These are phyloP conservation scores for Penicillium malachiteum DNA, from an alignment of 495 filamentous ascomycete species.

Conservation along the genomic window DNA sequence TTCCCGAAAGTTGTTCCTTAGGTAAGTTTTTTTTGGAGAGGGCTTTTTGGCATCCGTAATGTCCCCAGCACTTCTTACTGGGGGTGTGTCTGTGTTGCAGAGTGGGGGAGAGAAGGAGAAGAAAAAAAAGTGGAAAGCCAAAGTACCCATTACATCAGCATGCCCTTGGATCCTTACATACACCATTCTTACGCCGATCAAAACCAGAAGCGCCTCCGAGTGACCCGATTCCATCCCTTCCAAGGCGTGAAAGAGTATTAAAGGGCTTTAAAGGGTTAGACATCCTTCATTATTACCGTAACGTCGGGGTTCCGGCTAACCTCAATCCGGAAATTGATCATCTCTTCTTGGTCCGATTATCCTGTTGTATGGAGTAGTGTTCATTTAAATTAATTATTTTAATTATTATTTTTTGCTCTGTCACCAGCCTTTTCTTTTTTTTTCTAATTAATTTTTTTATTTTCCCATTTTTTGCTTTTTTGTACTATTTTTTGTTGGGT, in stretches of 20 bases:
- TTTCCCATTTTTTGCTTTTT: constrained; percentile 7
- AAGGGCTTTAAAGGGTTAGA: not conserved
- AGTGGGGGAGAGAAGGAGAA: no score
- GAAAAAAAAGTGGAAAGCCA: no score
- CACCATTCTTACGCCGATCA: constrained; percentile 12
- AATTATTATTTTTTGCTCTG: not conserved
- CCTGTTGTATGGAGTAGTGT: no score
- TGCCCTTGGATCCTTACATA: constrained; percentile 6
- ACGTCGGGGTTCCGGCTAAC: constrained; percentile 7
- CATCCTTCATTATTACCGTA: constrained; percentile 14
- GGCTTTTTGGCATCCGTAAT: no score
- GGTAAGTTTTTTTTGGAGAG: not conserved
- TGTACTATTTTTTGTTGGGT: constrained; percentile 1
- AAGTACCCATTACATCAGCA: constrained; percentile 4
- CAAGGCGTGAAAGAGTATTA: not conserved
- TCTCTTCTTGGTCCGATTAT: no score
- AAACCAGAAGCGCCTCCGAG: constrained; percentile 1
- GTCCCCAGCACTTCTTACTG: no score
- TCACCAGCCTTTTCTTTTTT: constrained; percentile 2
- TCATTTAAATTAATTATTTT: not conserved
- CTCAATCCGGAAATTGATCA: constrained; percentile 14
- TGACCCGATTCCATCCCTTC: constrained; percentile 13
- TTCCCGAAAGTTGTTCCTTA: not conserved
- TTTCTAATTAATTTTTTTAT: not conserved
- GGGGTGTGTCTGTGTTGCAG: no score